A percentile compares a stretch with the other conserved stretches of the same genome.
Conservation (phyloP, 202 grass and related monocot genomes). For the Panicum hallii region DNA sequence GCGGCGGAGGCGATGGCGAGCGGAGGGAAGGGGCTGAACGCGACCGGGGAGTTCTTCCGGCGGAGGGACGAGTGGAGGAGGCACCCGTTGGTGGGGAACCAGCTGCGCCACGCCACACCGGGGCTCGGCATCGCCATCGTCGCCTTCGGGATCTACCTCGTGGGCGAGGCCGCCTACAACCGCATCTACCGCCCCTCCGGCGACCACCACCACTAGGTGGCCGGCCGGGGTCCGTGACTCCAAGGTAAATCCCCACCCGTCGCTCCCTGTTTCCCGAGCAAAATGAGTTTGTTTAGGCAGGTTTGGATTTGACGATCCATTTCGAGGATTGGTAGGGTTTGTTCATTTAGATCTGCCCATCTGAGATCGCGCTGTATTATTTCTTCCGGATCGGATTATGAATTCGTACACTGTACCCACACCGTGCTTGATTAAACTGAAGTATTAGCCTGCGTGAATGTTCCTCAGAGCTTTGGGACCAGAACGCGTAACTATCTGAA, state of each 20-base stretch:
- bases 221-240: background rate
- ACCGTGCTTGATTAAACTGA: background rate
- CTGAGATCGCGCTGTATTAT: background rate
- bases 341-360: slow-evolving; percentile 37
- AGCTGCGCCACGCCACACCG: slow-evolving; percentile 77
- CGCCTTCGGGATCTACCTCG: slow-evolving; percentile 96
- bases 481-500: background rate
- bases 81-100: slow-evolving; percentile 81
- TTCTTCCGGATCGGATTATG: background rate
- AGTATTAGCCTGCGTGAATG: background rate
- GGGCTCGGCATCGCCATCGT: slow-evolving; percentile 94
- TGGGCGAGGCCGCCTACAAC: slow-evolving; percentile 90
- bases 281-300: background rate
- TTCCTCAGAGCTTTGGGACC: slow-evolving; percentile 25
- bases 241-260: slow-evolving; percentile 34
- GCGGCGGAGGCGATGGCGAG: slow-evolving; percentile 53
- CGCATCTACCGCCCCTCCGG: slow-evolving; percentile 56
- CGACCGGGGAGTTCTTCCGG: slow-evolving; percentile 94
- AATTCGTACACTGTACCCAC: background rate
- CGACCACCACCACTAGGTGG: slow-evolving; percentile 55
- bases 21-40: slow-evolving; percentile 79
- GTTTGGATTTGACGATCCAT: background rate
- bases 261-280: background rate
- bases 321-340: slow-evolving; percentile 29
- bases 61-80: slow-evolving; percentile 89